Conservation (phyloP, 805 yeast species). For the Ogataea haglerorum region DNA sequence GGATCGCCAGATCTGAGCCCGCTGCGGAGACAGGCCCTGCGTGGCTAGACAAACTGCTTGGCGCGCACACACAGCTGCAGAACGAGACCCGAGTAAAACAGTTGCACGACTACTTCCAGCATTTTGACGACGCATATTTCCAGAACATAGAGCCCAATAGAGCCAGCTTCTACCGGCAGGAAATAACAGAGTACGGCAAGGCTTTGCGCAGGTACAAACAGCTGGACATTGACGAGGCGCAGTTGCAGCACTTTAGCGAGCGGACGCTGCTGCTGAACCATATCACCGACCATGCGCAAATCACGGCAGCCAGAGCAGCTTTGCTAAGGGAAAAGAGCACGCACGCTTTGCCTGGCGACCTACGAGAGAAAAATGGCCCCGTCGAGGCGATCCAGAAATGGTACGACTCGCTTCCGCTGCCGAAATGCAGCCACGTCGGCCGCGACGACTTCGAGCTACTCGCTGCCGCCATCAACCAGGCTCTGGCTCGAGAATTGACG, state of each 20-base stretch:
- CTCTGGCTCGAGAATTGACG: neutral
- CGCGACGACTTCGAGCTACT: neutral
- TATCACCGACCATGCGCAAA: conserved; percentile 6
- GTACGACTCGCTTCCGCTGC: conserved; percentile 1
- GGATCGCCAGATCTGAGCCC: neutral
- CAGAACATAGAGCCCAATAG: neutral
- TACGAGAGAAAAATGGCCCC: neutral
- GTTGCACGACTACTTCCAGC: conserved; percentile 2
- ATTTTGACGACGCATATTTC: neutral
- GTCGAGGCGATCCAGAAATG: neutral
- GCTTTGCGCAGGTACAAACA: neutral
- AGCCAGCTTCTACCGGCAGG: neutral
- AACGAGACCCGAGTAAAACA: neutral
- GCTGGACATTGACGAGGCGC: neutral
- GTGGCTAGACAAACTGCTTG: conserved; percentile 1
- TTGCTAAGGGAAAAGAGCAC: too few species aligned
- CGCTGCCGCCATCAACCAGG: neutral
- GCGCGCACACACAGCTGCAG: neutral
- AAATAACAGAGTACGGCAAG: neutral
- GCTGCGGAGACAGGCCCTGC: neutral
- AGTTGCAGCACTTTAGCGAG: neutral
- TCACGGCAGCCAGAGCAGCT: neutral
- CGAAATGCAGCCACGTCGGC: neutral
- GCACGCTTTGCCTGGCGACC: too few species aligned
- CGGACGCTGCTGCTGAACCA: conserved; percentile 1